These are phyloP conservation scores for Annulohypoxylon stygium DNA, from an alignment of 495 filamentous ascomycete genomes.

Conservation along the genomic window DNA sequence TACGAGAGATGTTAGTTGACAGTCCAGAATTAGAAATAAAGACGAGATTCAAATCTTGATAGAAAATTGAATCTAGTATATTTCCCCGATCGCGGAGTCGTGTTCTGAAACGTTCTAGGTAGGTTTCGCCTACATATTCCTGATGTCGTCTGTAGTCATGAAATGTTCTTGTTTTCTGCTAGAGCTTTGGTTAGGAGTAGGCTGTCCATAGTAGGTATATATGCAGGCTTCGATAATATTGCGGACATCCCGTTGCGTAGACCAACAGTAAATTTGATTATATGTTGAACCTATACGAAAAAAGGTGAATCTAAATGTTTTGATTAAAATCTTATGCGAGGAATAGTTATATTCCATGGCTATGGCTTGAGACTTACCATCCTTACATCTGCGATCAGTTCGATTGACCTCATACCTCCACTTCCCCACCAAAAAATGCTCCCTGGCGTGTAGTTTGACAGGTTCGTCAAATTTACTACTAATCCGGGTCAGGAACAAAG, in stretches of 20 bases:
- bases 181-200: slow-evolving; percentile 25
- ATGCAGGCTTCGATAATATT: slow-evolving; percentile 28
- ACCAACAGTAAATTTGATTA: slow-evolving; percentile 22
- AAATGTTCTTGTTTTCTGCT: slow-evolving; percentile 8
- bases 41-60: background rate
- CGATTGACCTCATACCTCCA: slow-evolving; percentile 29
- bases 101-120: background rate
- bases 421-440: slow-evolving; percentile 14
- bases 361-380: slow-evolving; percentile 13
- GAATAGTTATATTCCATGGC: too few species aligned
- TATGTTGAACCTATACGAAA: slow-evolving; percentile 15
- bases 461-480: background rate
- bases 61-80: slow-evolving; percentile 8
- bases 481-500: background rate
- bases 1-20: background rate
- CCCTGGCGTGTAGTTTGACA: slow-evolving; percentile 16
- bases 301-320: too few species aligned
- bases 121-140: background rate
- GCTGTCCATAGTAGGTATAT: slow-evolving; percentile 16
- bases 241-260: slow-evolving; percentile 21
- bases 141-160: background rate
- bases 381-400: slow-evolving; percentile 25
- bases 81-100: slow-evolving; percentile 1
- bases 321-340: too few species aligned
- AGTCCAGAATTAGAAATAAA: background rate